A percentile compares a stretch with the other conserved stretches of the same genome.
These are phyloP conservation scores for Aegle marmelos DNA, from an alignment of 345 rosid species.

Conservation along the genomic window DNA sequence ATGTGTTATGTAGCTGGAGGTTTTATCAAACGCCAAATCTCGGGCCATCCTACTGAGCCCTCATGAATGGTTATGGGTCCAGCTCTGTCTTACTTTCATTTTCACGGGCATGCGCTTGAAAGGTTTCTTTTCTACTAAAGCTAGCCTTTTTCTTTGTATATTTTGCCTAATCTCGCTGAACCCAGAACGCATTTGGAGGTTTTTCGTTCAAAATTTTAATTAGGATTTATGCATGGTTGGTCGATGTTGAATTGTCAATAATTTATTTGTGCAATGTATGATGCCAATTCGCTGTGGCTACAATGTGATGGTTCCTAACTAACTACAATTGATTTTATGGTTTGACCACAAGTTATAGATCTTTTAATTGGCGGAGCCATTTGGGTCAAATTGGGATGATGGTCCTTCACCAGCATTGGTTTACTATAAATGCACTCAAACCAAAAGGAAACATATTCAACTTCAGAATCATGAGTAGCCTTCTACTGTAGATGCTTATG, in stretches of 20 bases:
- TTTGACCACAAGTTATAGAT: not conserved
- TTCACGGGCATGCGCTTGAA: not conserved
- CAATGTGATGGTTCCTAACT: not conserved
- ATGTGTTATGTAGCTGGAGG: not conserved
- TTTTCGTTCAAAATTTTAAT: conserved; percentile 4
- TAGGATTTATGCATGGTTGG: not conserved
- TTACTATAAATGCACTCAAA: conserved; percentile 4
- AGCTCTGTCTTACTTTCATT: not conserved
- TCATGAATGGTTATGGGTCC: not conserved
- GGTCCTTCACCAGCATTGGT: not conserved
- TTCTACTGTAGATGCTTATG: not conserved
- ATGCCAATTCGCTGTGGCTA: not conserved
- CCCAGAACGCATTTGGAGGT: not conserved
- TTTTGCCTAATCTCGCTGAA: not conserved
- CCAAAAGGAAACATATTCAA: not conserved
- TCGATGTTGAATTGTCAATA: not conserved
- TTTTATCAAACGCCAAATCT: not conserved
- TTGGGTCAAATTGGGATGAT: conserved; percentile 4
- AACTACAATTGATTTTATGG: not conserved
- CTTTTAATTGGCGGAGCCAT: not conserved
- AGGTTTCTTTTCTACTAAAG: not conserved
- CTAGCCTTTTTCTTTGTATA: not conserved
- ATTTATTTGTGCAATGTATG: not conserved
- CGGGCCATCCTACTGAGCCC: not conserved
- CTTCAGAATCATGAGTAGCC: not conserved